phyloP scores from a whole-genome alignment of 345 rosid species.

The Rhodamnia argentea region DNA sequence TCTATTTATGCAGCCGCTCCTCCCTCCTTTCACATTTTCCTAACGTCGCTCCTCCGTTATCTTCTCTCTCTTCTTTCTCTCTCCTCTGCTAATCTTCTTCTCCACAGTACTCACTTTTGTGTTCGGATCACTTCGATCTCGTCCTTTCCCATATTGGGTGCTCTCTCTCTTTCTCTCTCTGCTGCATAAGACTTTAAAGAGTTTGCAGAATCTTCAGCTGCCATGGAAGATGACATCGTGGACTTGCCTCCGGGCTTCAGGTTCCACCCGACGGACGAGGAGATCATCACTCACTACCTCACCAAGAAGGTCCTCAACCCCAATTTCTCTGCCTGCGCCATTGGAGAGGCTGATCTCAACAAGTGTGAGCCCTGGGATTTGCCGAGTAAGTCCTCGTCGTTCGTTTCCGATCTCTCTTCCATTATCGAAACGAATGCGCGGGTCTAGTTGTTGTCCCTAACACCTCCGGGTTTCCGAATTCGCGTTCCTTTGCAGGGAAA shows the following conservation, averaged over 20 bases:
- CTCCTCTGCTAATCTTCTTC: not conserved
- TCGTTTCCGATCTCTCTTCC: not conserved
- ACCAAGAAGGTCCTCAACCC: slow-evolving; percentile 42
- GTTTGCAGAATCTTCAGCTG: not conserved
- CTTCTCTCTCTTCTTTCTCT: not conserved
- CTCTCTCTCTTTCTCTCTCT: not conserved
- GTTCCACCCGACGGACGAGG: slow-evolving; percentile 92
- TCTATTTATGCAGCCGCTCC: slow-evolving; percentile 40
- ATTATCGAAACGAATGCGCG: not conserved
- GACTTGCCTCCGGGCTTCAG: slow-evolving; percentile 85
- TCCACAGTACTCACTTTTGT: not conserved
- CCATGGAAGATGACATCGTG: slow-evolving; percentile 34
- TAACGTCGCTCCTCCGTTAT: not conserved
- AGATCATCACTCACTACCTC: slow-evolving; percentile 68
- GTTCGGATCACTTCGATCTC: not conserved
- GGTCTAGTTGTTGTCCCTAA: not conserved
- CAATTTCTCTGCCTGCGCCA: slow-evolving; percentile 37
- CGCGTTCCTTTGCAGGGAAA: slow-evolving; percentile 29
- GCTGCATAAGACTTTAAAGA: not conserved
- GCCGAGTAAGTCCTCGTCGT: slow-evolving; percentile 41
- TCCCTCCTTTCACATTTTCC: slow-evolving; percentile 35
- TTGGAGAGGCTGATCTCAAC: slow-evolving; percentile 81
- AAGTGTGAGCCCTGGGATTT: slow-evolving; percentile 96
- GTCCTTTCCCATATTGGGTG: not conserved
- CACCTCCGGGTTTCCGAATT: not conserved